Evolutionary conservation across 768 basidiomycete species (phyloP).

Genomic region (Suillus lakei): DNA sequence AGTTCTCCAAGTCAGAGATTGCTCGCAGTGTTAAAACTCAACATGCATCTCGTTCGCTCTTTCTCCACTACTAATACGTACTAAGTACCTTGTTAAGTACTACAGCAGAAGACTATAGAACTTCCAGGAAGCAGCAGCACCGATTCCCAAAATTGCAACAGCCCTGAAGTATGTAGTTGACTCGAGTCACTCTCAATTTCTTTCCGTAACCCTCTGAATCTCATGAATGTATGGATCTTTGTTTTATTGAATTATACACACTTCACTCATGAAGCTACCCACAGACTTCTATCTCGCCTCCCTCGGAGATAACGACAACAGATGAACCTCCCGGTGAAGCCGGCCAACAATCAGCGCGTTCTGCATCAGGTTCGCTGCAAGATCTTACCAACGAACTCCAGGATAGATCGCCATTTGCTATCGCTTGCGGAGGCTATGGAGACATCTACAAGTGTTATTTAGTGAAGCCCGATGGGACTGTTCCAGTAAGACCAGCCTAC

Average conservation of each 20-base stretch:
- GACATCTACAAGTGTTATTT: constrained; percentile 10
- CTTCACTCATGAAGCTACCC: not conserved
- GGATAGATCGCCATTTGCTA: not conserved
- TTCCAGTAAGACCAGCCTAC: not conserved
- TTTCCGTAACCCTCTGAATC: not conserved
- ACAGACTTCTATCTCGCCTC: not conserved
- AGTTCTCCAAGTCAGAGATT: no score
- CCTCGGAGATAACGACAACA: not conserved
- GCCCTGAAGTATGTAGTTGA: not conserved
- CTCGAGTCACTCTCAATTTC: not conserved
- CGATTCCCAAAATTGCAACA: not conserved
- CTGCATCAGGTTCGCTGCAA: not conserved
- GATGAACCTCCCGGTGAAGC: not conserved
- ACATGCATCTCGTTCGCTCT: no score
- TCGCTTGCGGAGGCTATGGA: not conserved
- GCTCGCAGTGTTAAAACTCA: no score
- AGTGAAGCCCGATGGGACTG: not conserved
- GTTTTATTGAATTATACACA: not conserved
- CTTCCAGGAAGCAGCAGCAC: not conserved
- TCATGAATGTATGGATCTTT: not conserved
- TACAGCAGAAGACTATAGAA: not conserved
- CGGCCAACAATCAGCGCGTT: not conserved
- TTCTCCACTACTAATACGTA: not conserved
- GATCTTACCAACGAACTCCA: not conserved
- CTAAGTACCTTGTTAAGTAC: not conserved